A percentile compares a stretch with the other conserved stretches of the same genome.
phyloP scores from a whole-genome alignment of 371 early-diverging fungal species.

The Caulochytrium protostelioides region DNA sequence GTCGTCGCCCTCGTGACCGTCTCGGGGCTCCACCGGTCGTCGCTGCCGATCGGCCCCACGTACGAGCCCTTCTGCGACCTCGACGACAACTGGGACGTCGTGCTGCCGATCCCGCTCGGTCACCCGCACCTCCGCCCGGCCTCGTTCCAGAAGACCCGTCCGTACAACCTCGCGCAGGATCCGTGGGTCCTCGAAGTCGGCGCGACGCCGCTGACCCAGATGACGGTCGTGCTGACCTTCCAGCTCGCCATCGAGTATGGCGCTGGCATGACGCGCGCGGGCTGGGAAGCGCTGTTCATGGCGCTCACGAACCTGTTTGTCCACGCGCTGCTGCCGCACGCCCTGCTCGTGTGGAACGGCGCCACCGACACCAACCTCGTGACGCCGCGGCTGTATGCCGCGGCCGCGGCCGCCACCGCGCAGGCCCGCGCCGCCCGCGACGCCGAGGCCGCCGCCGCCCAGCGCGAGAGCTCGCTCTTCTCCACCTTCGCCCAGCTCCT shows the following conservation, averaged over 20 bases:
- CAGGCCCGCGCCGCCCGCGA: conserved; percentile 12
- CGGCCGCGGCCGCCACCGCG: conserved; percentile 6
- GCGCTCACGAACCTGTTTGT: conserved; percentile 65
- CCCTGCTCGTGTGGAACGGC: conserved; percentile 14
- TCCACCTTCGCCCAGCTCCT: conserved; percentile 59
- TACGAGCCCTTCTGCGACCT: neutral
- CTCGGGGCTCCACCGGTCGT: neutral
- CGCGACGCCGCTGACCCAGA: no score
- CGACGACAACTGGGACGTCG: neutral
- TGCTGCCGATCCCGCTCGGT: no score
- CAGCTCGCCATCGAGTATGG: no score
- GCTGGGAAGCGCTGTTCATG: no score
- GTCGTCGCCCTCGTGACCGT: neutral
- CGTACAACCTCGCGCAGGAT: no score
- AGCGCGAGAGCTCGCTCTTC: conserved; percentile 45
- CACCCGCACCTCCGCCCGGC: no score
- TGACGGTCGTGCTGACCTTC: no score
- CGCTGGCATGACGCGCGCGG: no score
- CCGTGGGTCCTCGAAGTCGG: no score
- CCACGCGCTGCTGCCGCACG: conserved; percentile 26
- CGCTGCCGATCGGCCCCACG: neutral
- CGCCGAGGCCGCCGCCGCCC: conserved; percentile 6
- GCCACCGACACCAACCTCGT: conserved; percentile 16
- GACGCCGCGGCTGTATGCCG: conserved; percentile 9
- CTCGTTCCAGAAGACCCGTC: no score